Conservation (phyloP, 2,329 filamentous ascomycete genomes). For the Colletotrichum tropicale region DNA sequence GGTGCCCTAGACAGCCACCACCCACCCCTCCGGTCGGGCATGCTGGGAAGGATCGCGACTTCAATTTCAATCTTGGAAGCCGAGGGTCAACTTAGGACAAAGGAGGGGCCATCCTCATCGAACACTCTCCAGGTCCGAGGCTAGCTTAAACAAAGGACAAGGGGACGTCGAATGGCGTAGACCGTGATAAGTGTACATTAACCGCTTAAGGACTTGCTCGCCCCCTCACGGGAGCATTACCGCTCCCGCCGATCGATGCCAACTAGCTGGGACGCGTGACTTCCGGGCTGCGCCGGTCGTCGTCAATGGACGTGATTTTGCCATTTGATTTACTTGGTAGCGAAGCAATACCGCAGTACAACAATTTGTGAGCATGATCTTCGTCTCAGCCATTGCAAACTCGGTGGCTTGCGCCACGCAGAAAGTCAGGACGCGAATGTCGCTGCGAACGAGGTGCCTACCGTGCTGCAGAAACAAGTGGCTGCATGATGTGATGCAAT, state of each 20-base stretch:
- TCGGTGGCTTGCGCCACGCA: neutral
- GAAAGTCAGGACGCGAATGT: neutral
- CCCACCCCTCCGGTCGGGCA: neutral
- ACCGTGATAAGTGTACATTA: neutral
- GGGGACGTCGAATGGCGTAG: neutral
- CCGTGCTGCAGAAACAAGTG: neutral
- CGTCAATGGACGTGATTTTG: neutral
- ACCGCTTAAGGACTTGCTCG: neutral
- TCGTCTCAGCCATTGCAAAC: neutral
- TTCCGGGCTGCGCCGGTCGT: neutral
- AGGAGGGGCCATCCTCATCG: neutral
- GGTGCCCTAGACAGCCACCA: neutral
- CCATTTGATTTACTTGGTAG: neutral
- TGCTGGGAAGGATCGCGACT: neutral
- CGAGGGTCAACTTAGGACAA: neutral
- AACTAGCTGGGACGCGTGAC: neutral
- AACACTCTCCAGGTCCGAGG: neutral
- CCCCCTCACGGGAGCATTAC: neutral
- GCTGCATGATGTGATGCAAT: conserved; percentile 2
- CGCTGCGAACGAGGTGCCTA: neutral
- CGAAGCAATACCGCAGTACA: neutral
- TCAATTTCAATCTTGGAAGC: neutral
- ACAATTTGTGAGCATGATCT: neutral
- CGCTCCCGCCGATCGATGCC: conserved; percentile 1
- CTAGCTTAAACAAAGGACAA: neutral